Base-by-base conservation (phyloP, 371 early-diverging fungal genomes). In the Mycotypha africana region DNA sequence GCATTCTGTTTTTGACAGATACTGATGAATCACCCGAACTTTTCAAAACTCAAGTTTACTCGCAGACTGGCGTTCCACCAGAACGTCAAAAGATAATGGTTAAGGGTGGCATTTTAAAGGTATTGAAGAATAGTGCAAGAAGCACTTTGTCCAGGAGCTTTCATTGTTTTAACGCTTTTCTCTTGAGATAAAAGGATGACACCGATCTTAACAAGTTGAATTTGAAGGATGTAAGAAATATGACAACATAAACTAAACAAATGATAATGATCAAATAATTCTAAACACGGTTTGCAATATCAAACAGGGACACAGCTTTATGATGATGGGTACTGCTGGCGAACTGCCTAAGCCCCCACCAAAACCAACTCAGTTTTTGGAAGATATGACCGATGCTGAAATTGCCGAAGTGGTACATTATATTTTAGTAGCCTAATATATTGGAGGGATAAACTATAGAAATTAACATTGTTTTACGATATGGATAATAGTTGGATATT, bases 241-340 rank as follows among this genome's bases (percentile, higher is more conserved):
- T n/a, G n/a, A n/a, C n/a, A n/a, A n/a, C n/a, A n/a, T n/a, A n/a
- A n/a, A n/a, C n/a, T n/a, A 14, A 35, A 43, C 38, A 38, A 28
- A 16, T 11, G 12, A 12, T n/a, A 35, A 42, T 16, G 25, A 4
- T 10, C 3, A 9, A 10, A 26, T 14, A 20, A 44, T n/a, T n/a
- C n/a, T n/a, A n/a, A n/a, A n/a, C n/a, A n/a, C n/a, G n/a, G n/a
- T n/a, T n/a, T n/a, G n/a, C n/a, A 7, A 14, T 5, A 33, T 33
- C 4, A 60, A 9, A 44, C 65, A 75, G 82, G 76, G 76, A 11
- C 82, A 85, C 33, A 62, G 70, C 2, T 74, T 87, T 40, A 82
- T 85, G 85, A 91, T 97, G 93, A 92, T 95, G 92, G 98, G 97
- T 21, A 92, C 96, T 8, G 90, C 84, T 0, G 93, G 91, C 33